phyloP scores from a whole-genome alignment of 1,284 basidiomycete genomes.

The Marasmius oreades region DNA sequence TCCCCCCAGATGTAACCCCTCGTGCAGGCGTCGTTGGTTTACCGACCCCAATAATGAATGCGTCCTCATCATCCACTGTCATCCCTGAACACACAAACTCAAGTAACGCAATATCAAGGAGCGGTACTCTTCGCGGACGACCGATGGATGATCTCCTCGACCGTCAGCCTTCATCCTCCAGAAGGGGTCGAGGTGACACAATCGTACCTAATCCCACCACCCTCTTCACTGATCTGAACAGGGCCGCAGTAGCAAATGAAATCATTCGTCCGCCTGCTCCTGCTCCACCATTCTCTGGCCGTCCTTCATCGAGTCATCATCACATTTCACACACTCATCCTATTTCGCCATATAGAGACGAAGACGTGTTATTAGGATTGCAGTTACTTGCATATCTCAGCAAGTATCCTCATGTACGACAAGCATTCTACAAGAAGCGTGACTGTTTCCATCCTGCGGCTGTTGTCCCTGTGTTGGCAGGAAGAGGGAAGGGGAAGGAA shows the following conservation, averaged over 20 bases:
- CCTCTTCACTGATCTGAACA: background rate
- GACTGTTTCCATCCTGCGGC: conserved; percentile 71
- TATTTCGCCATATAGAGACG: conserved; percentile 81
- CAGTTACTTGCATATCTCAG: conserved; percentile 95
- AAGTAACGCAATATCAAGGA: background rate
- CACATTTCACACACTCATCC: conserved; percentile 26
- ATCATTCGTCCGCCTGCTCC: conserved; percentile 9
- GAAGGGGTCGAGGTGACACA: background rate
- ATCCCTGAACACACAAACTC: background rate
- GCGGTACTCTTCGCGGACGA: background rate
- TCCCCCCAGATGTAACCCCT: conserved; percentile 38
- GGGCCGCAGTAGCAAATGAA: background rate
- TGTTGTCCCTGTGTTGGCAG: conserved; percentile 22
- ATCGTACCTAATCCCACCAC: background rate
- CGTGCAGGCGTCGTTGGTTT: conserved; percentile 25
- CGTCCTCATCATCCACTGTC: conserved; percentile 16
- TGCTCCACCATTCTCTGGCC: conserved; percentile 19
- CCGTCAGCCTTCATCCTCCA: background rate
- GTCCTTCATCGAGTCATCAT: conserved; percentile 16
- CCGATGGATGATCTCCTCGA: conserved; percentile 1
- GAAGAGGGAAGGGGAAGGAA: conserved; percentile 42
- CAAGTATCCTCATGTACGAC: conserved; percentile 98
- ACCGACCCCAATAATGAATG: conserved; percentile 23
- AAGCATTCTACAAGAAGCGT: conserved; percentile 89
- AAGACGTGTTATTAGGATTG: conserved; percentile 88